Evolutionary conservation across 2,329 filamentous ascomycete species (phyloP), one percentile per base, ranked within the genome.

Genomic region (Aureobasidium sp.): DNA sequence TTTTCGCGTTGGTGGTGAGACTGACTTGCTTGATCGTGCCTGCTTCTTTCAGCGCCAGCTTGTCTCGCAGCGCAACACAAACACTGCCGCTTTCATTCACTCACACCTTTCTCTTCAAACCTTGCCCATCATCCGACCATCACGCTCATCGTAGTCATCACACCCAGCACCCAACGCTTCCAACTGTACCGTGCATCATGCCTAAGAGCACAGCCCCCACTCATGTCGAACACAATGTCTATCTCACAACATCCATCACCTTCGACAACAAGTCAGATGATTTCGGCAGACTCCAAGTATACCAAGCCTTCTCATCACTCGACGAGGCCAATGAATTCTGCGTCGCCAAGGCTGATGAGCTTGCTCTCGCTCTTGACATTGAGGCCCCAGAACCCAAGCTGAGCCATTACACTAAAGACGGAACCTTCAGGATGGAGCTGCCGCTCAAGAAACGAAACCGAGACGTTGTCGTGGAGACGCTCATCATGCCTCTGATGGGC

Each of bases 321-420:
- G 57, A 60, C 57, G 34, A 60, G n/a, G 57, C 57, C 34, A 60
- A 60, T 17, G 57, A 60, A 5, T 60, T 49, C n/a, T 44, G 39
- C 14, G 44, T 22, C 5, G 45, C 44, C 36, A 49, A 49, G 22
- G 34, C 41, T 22, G 57, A 60, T n/a, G 57, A 51, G 25, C 34
- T 60, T 22, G 39, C 39, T 20, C 31, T 34, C 15, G 8, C 4
- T 9, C 29, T 49, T 3, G 45, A 34, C 36, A 34, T 49, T 7
- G 57, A 51, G 2, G 17, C 22, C 14, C 44, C 45, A 9, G n/a
- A 41, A 5, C 34, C 34, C 4, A 49, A 8, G 1, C 17, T 37
- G n/a, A 9, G 51, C 6, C 5, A 51, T 14, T 41, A 49, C 37
- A 42, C 22, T 5, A 44, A 25, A 4, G 27, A 47, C 2, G 45